These are phyloP conservation scores for Triticum dicoccoides DNA, from an alignment of 176 grass and related monocot species.

Conservation along the genomic window DNA sequence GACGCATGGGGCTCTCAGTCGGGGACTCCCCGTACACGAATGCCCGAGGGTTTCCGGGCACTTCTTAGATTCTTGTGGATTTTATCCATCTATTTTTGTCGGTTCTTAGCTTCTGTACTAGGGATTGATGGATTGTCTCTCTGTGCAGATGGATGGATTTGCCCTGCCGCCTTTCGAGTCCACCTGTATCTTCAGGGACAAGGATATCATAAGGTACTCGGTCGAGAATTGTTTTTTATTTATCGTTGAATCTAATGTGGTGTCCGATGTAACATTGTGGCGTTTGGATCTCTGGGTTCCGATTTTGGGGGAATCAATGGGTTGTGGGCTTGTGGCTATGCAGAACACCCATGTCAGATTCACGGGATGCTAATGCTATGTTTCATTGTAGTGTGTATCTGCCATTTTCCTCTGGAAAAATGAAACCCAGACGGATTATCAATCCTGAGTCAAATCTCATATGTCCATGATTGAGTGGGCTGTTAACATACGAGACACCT, in stretches of 20 bases:
- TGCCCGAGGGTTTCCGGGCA: conserved; percentile 2
- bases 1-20: background rate
- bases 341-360: background rate
- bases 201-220: conserved; percentile 72
- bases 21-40: background rate
- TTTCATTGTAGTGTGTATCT: background rate
- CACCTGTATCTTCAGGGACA: conserved; percentile 77
- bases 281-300: conserved; percentile 11
- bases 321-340: background rate
- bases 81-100: background rate
- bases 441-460: background rate
- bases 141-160: conserved; percentile 83
- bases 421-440: background rate
- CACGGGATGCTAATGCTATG: background rate
- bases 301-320: conserved; percentile 3
- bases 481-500: background rate
- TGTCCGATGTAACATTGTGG: background rate
- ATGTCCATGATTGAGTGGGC: background rate
- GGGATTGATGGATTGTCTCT: conserved; percentile 4
- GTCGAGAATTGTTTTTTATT: background rate
- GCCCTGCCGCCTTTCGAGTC: conserved; percentile 63
- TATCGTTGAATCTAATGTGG: background rate
- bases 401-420: background rate
- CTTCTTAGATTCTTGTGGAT: background rate
- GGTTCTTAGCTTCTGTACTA: background rate